These are phyloP conservation scores for Phytophthora nicotianae DNA, from an alignment of 352 stramenopile genomes.

Conservation along the genomic window DNA sequence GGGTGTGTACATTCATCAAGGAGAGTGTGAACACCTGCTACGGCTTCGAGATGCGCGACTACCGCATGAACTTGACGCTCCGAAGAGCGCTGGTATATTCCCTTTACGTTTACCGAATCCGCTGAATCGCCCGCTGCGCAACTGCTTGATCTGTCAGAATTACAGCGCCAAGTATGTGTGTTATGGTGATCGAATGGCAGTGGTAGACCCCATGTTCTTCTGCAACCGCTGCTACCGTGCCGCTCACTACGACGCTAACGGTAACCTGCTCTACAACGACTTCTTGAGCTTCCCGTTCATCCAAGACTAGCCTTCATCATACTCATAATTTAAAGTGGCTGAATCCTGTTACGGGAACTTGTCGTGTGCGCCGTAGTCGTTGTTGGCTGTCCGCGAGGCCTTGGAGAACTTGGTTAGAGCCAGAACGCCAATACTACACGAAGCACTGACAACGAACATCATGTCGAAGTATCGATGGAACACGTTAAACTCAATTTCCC, in stretches of 20 bases:
- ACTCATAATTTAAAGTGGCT: slow-evolving; percentile 29
- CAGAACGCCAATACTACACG: slow-evolving; percentile 61
- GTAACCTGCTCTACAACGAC: slow-evolving; percentile 65
- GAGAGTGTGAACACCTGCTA: slow-evolving; percentile 78
- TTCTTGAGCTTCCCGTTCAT: slow-evolving; percentile 78
- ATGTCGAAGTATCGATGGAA: slow-evolving; percentile 89
- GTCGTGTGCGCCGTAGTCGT: slow-evolving; percentile 75
- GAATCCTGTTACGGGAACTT: slow-evolving; percentile 68
- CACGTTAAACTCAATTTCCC: slow-evolving; percentile 84
- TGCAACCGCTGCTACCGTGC: slow-evolving; percentile 74
- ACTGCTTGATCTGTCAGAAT: slow-evolving; percentile 75
- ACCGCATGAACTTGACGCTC: slow-evolving; percentile 54
- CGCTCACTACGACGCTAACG: slow-evolving; percentile 63
- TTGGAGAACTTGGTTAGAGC: slow-evolving; percentile 80
- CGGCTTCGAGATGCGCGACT: slow-evolving; percentile 68
- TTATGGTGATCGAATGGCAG: slow-evolving; percentile 69
- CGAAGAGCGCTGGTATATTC: slow-evolving; percentile 42
- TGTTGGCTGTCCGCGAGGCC: slow-evolving; percentile 72
- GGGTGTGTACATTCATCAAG: slow-evolving; percentile 76
- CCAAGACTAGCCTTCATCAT: slow-evolving; percentile 70
- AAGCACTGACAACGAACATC: slow-evolving; percentile 83
- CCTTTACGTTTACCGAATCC: slow-evolving; percentile 67
- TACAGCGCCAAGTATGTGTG: slow-evolving; percentile 83
- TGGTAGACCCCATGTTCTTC: slow-evolving; percentile 80
- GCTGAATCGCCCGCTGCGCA: slow-evolving; percentile 53